Evolutionary conservation across 2,329 filamentous ascomycete species (phyloP).

Genomic region (Tolypocladium ophioglossoides): DNA sequence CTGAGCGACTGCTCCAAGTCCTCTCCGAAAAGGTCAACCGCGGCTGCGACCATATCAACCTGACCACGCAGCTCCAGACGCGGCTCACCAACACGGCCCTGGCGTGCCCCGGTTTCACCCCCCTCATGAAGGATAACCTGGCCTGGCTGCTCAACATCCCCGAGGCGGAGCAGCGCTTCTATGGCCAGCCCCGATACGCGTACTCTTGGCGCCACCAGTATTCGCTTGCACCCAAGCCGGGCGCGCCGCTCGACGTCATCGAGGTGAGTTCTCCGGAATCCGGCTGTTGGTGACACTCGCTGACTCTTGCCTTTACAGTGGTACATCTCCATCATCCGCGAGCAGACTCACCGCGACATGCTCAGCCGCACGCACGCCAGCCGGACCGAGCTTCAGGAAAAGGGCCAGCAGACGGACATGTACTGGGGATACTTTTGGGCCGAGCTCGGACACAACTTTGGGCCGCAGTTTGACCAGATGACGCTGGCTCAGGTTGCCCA

Average conservation of each 20-base stretch:
- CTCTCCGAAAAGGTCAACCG: conserved; percentile 32
- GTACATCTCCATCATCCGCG: conserved; percentile 45
- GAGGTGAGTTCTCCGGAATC: conserved; percentile 30
- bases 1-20: conserved; percentile 35
- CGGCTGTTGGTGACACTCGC: neutral
- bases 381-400: conserved; percentile 25
- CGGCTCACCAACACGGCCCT: conserved; percentile 43
- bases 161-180: conserved; percentile 23
- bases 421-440: conserved; percentile 45
- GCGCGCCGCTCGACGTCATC: conserved; percentile 38
- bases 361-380: conserved; percentile 28
- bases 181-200: conserved; percentile 37
- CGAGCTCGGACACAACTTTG: conserved; percentile 31
- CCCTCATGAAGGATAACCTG: conserved; percentile 51
- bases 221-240: conserved; percentile 37
- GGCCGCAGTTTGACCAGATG: conserved; percentile 33
- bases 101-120: conserved; percentile 49
- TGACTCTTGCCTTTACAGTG: conserved; percentile 26
- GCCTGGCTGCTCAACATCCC: conserved; percentile 28
- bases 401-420: conserved; percentile 22
- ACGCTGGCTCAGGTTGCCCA: conserved; percentile 34
- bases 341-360: conserved; percentile 35
- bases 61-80: conserved; percentile 42
- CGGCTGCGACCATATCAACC: conserved; percentile 27
- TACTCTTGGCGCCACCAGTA: conserved; percentile 42